A percentile compares a stretch with the other conserved stretches of the same genome.
Conservation (phyloP, 2,329 filamentous ascomycete genomes). For the Microcyclosporella mali region DNA sequence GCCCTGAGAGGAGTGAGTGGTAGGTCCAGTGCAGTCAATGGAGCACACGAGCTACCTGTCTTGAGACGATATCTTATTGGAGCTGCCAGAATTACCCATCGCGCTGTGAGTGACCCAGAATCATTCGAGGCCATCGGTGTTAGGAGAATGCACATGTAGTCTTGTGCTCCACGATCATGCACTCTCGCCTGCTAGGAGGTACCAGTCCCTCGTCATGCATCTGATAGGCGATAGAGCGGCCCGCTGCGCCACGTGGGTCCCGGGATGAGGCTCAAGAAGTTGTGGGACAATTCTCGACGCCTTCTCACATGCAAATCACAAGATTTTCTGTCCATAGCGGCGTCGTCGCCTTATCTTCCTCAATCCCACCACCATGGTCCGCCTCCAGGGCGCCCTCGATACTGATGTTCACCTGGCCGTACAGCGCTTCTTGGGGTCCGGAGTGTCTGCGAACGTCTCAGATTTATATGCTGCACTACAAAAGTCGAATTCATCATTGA, state of each 20-base stretch:
- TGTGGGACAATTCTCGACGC: no score
- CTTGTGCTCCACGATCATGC: no score
- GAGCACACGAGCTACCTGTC: slow-evolving; percentile 59
- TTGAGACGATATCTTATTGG: slow-evolving; percentile 65
- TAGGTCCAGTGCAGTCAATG: not conserved
- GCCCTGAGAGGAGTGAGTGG: slow-evolving; percentile 52
- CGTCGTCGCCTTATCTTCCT: no score
- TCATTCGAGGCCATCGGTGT: not conserved
- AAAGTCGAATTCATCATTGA: slow-evolving; percentile 77
- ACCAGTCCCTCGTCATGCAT: no score
- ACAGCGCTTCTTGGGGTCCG: slow-evolving; percentile 24
- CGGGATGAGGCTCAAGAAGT: no score
- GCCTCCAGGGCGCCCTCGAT: slow-evolving; percentile 28
- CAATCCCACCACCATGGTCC: no score
- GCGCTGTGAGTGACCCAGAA: not conserved
- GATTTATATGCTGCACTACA: slow-evolving; percentile 73
- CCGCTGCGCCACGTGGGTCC: slow-evolving; percentile 4
- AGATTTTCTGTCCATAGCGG: no score
- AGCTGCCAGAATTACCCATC: slow-evolving; percentile 61
- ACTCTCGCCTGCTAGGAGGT: no score
- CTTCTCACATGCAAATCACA: no score
- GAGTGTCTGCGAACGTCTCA: slow-evolving; percentile 20
- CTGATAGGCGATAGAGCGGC: slow-evolving; percentile 1
- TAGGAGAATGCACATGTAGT: not conserved
- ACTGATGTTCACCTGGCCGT: slow-evolving; percentile 51